These are phyloP conservation scores for Cucurbita maxima DNA, from an alignment of 306 rosid genomes.

Conservation along the genomic window DNA sequence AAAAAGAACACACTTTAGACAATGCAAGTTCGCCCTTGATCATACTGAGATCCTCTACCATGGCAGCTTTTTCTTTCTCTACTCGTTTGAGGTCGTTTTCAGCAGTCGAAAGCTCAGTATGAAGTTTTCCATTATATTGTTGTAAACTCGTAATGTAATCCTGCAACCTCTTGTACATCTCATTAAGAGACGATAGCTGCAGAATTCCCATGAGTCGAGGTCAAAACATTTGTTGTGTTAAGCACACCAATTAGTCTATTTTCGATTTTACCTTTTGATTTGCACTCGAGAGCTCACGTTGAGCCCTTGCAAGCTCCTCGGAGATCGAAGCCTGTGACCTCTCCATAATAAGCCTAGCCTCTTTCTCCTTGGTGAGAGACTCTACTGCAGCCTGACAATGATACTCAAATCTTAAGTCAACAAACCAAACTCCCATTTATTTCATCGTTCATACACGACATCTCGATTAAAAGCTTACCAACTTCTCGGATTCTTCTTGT, in stretches of 20 bases:
- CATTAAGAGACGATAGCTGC: conserved; percentile 84
- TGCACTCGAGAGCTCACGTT: conserved; percentile 72
- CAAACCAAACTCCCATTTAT: background rate
- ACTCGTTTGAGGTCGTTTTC: conserved; percentile 77
- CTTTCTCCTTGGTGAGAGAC: conserved; percentile 59
- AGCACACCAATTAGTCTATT: background rate
- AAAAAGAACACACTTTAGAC: conserved; percentile 54
- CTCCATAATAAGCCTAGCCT: conserved; percentile 60
- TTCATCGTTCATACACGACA: background rate
- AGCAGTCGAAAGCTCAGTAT: conserved; percentile 72
- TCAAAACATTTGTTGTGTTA: background rate
- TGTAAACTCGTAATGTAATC: conserved; percentile 92
- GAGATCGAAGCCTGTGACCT: conserved; percentile 50
- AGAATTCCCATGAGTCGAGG: conserved; percentile 8
- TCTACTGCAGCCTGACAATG: conserved; percentile 57
- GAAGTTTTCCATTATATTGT: conserved; percentile 89
- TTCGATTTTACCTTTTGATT: conserved; percentile 61
- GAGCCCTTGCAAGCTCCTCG: conserved; percentile 77
- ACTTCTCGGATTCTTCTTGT: conserved; percentile 68
- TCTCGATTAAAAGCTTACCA: conserved; percentile 34
- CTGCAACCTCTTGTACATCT: conserved; percentile 85
- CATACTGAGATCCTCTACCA: conserved; percentile 62
- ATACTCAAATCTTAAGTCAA: background rate
- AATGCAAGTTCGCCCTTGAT: conserved; percentile 70
- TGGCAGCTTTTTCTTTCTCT: conserved; percentile 73